phyloP scores from a whole-genome alignment of 176 grass and related monocot genomes.

The Triticum aestivum region DNA sequence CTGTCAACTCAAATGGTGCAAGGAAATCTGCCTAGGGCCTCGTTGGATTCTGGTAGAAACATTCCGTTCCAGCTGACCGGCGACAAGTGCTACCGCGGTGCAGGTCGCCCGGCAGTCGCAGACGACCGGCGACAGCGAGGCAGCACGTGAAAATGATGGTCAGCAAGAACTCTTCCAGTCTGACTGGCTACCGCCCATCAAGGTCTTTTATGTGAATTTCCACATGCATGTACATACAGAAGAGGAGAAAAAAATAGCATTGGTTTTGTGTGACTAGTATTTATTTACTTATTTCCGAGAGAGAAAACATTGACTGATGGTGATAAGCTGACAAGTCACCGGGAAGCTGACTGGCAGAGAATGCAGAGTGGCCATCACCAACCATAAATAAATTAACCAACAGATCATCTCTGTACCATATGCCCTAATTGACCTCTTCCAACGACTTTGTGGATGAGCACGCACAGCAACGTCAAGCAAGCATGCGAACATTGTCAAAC shows the following conservation, averaged over 20 bases:
- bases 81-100: too few relatives aligned
- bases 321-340: too few relatives aligned
- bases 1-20: too few relatives aligned
- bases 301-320: neutral
- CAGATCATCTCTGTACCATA: neutral
- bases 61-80: neutral
- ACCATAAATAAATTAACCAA: neutral
- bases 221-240: too few relatives aligned
- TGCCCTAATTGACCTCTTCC: neutral
- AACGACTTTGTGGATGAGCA: neutral
- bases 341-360: too few relatives aligned
- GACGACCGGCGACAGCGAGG: neutral
- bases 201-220: too few relatives aligned
- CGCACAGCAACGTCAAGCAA: neutral
- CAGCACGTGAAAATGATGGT: neutral
- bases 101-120: too few relatives aligned
- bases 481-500: neutral
- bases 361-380: neutral
- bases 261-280: neutral
- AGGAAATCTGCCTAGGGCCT: too few relatives aligned
- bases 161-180: neutral
- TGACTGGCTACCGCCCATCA: too few relatives aligned
- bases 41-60: neutral
- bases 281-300: neutral
- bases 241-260: neutral